Evolutionary conservation across 192 early-diverging fungal species (phyloP).

Genomic region (Coemansia sp.): DNA sequence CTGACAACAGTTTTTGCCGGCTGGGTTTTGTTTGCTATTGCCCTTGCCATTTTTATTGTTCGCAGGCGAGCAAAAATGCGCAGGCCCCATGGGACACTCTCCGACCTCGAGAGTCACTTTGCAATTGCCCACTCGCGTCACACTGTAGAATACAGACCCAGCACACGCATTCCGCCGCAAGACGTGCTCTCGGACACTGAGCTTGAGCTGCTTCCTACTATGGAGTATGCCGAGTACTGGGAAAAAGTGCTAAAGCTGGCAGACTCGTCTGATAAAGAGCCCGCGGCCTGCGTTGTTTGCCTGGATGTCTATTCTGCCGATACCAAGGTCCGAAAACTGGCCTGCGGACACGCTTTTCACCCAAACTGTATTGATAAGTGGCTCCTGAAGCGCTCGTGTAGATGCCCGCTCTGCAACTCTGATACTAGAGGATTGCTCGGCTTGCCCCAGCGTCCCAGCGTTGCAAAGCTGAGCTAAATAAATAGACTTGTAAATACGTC

Average conservation of each 20-base stretch:
- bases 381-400: conserved; percentile 38
- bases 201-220: conserved; percentile 11
- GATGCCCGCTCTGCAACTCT: conserved; percentile 42
- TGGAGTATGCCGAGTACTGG: conserved; percentile 1
- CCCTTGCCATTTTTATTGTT: conserved; percentile 7
- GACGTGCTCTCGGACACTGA: conserved; percentile 13
- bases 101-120: conserved; percentile 9
- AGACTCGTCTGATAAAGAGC: not conserved
- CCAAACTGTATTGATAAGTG: conserved; percentile 37
- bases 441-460: conserved; percentile 24
- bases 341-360: conserved; percentile 40
- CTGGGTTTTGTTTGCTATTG: conserved; percentile 5
- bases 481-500: conserved; percentile 2
- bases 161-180: not conserved
- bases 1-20: conserved; percentile 20
- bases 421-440: conserved; percentile 15
- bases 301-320: conserved; percentile 18
- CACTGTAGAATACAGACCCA: conserved; percentile 7
- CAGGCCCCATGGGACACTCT: not conserved
- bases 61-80: conserved; percentile 1
- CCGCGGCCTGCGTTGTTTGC: conserved; percentile 25
- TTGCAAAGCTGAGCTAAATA: conserved; percentile 12
- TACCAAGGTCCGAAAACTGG: conserved; percentile 23
- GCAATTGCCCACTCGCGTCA: not conserved
- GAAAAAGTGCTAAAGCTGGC: not conserved